Evolutionary conservation across 139 green algal genomes (phyloP).

Genomic region (Coelastrella sp.): DNA sequence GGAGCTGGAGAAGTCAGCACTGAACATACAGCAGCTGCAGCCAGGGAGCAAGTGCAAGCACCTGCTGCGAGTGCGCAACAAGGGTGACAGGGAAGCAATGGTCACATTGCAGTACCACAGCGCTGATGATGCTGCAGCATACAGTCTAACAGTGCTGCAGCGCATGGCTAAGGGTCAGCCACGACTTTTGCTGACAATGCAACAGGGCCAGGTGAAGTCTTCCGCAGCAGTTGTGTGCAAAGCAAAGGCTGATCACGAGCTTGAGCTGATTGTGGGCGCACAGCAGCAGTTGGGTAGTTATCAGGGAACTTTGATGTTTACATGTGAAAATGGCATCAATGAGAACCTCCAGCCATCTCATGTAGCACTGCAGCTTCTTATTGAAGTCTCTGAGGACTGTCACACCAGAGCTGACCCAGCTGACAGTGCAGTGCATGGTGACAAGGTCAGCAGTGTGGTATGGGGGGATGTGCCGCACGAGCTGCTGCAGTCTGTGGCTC

Average conservation of each 20-base stretch:
- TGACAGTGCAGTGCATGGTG: not conserved
- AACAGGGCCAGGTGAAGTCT: not conserved
- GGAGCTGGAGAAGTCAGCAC: not conserved
- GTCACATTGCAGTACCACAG: not conserved
- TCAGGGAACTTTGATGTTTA: not conserved
- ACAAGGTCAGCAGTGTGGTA: not conserved
- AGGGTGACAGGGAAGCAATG: not conserved
- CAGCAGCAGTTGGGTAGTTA: not conserved
- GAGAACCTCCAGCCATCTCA: conserved; percentile 5
- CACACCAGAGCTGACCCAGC: not conserved
- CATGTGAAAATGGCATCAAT: conserved; percentile 13
- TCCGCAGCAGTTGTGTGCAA: not conserved
- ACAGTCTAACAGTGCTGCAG: conserved; percentile 2
- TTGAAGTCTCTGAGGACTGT: conserved; percentile 10
- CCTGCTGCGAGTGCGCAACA: not conserved
- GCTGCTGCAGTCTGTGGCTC: not conserved
- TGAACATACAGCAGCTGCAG: conserved; percentile 14
- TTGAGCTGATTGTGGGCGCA: not conserved
- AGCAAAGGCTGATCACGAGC: not conserved
- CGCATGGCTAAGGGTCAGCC: not conserved
- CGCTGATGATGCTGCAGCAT: not conserved
- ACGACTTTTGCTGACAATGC: not conserved
- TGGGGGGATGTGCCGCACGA: not conserved
- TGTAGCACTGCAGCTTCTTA: not conserved
- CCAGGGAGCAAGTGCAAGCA: not conserved